Evolutionary conservation across 1,139 yeast species (phyloP).

Genomic region (Sugiyamaella sp.): DNA sequence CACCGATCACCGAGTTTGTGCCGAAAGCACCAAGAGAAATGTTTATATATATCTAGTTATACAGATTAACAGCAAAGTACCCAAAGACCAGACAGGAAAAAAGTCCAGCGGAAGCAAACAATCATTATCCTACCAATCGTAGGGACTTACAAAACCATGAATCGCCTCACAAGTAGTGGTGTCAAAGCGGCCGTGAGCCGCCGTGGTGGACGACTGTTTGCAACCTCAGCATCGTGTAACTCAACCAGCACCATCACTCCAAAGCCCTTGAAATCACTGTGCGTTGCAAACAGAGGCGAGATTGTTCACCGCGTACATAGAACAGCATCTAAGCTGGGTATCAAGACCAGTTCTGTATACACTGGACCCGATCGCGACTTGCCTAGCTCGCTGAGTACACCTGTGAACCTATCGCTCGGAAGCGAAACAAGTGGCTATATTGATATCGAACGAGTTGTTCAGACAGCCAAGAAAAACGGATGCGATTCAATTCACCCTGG

Average conservation of each 20-base stretch:
- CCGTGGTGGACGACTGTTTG: background rate
- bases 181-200: background rate
- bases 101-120: background rate
- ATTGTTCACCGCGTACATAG: constrained; percentile 50
- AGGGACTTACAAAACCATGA: background rate
- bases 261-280: constrained; percentile 41
- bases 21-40: background rate
- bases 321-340: constrained; percentile 46
- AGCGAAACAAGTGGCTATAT: constrained; percentile 49
- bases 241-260: constrained; percentile 12
- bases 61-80: background rate
- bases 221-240: background rate
- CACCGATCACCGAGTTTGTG: background rate
- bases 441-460: constrained; percentile 48
- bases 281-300: constrained; percentile 54
- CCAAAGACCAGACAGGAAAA: background rate
- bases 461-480: constrained; percentile 45
- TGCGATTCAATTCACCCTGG: constrained; percentile 53
- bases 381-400: constrained; percentile 46
- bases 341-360: constrained; percentile 48
- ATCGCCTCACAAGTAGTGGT: constrained; percentile 3
- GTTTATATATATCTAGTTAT: background rate
- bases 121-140: background rate
- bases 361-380: constrained; percentile 50
- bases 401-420: constrained; percentile 46